Base-by-base conservation (phyloP, 2,329 filamentous ascomycete genomes). In the Colletotrichum liriopes region DNA sequence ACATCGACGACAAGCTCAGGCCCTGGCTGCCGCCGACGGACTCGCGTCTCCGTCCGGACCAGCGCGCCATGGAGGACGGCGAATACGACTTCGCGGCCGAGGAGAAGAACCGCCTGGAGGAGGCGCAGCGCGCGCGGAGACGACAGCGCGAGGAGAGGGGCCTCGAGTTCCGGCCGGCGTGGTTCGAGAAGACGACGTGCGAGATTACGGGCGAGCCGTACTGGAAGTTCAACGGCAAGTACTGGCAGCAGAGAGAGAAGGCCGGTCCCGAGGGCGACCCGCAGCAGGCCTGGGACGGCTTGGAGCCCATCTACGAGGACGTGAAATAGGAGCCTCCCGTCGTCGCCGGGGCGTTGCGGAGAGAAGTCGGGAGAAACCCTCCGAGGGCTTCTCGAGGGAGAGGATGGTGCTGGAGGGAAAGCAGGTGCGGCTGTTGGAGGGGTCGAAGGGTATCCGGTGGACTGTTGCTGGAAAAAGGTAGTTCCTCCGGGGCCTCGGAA, bases 51-150 rank as follows among this genome's bases (percentile, higher is more conserved):
- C 89, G 96, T 39, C 96, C 96, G 0, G 96, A 99, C 82, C 96
- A 99, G 84, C 89, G 96, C 14, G 96, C 96, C 2, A 99, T 99
- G 96, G 96, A 99, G 81, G 95, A 98, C 73, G 96, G 96, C n/a
- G 91, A 95, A 82, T 99, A 99, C 79, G 96, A 98, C 78, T 88
- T 96, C 72, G 96, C 96, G 1, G 96, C 96, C 0, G 90, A 89
- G 6, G 96, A 99, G 86, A 99, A 99, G 89, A 96, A 96, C 78
- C 89, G 96, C 1, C 90, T 99, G 0, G 96, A 99, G 82, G 93
- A 98, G 84, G 95, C 92, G 75, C 96, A 99, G 86, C 88, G 96
- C 72, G 91, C 92, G 12, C 92, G 92, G 71, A 86, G 96, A 73
- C 85, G 93, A 66, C 84, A 88, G 71, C 87, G 95, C 32, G 96